Percentiles rank a stretch among this genome's conserved stretches.
Evolutionary conservation across 495 filamentous ascomycete genomes (phyloP).

Genomic region (Podospora appendiculata): DNA sequence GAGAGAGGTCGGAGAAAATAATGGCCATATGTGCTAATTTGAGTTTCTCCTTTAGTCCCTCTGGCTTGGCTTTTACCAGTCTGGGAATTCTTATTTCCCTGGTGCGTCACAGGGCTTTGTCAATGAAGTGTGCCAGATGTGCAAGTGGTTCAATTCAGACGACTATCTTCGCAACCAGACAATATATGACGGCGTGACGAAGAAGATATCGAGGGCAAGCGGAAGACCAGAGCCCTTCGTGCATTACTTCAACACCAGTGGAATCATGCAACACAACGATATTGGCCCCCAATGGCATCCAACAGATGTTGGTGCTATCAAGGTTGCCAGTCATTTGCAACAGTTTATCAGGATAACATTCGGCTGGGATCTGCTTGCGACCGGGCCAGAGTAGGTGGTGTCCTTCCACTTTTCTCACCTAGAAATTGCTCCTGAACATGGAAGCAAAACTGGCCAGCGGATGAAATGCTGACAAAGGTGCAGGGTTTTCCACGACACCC

Average conservation of each 20-base stretch:
- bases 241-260: slow-evolving; percentile 60
- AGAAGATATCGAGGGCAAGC: slow-evolving; percentile 27
- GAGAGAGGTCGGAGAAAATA: not conserved
- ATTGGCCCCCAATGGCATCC: slow-evolving; percentile 57
- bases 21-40: not conserved
- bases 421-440: not conserved
- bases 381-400: slow-evolving; percentile 48
- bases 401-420: not conserved
- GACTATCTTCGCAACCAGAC: slow-evolving; percentile 34
- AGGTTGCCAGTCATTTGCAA: slow-evolving; percentile 58
- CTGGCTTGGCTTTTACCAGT: slow-evolving; percentile 50
- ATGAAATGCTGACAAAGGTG: not conserved
- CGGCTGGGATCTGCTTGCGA: slow-evolving; percentile 53
- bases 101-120: slow-evolving; percentile 37
- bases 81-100: slow-evolving; percentile 47
- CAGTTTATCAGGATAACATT: slow-evolving; percentile 46
- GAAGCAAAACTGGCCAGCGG: not conserved
- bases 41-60: slow-evolving; percentile 37
- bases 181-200: slow-evolving; percentile 36
- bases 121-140: slow-evolving; percentile 46
- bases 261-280: slow-evolving; percentile 63
- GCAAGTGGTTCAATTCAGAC: slow-evolving; percentile 48
- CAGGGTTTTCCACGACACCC: not conserved
- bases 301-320: slow-evolving; percentile 61
- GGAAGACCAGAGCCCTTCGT: slow-evolving; percentile 43